Percentiles rank a stretch among this genome's conserved stretches.
phyloP scores from a whole-genome alignment of 208 protist genomes.

The Wallacemonas sp. region DNA sequence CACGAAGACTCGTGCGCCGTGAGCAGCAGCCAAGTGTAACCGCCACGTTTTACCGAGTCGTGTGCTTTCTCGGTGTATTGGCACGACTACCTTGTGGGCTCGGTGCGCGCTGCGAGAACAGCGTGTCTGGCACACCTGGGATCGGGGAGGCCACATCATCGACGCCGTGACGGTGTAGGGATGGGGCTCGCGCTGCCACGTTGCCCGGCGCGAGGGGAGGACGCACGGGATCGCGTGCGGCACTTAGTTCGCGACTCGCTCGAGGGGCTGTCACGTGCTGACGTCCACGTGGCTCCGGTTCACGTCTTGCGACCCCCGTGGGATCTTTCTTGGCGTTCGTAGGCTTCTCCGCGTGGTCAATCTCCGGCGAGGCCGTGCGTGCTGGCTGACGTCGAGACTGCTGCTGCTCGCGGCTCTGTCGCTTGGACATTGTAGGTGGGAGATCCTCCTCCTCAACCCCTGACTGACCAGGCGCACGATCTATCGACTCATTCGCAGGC shows the following conservation, averaged over 20 bases:
- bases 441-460: too few species aligned
- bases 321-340: too few species aligned
- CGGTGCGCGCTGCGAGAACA: conserved; percentile 6
- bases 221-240: background rate
- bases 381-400: background rate
- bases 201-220: background rate
- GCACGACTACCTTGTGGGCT: background rate
- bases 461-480: background rate
- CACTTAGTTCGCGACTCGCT: background rate
- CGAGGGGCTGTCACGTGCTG: too few species aligned
- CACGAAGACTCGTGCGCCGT: background rate
- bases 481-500: background rate
- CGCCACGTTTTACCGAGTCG: background rate
- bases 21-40: background rate
- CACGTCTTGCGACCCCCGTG: too few species aligned
- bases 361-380: background rate
- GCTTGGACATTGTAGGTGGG: conserved; percentile 9
- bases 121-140: conserved; percentile 12
- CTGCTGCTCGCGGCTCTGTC: conserved; percentile 6
- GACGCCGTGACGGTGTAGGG: background rate
- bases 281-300: too few species aligned
- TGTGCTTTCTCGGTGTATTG: background rate
- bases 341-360: background rate
- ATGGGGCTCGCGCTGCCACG: background rate
- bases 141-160: conserved; percentile 8